A percentile compares a stretch with the other conserved stretches of the same genome.
phyloP scores from a whole-genome alignment of 2,329 filamentous ascomycete genomes.

The Huntiella savannae region DNA sequence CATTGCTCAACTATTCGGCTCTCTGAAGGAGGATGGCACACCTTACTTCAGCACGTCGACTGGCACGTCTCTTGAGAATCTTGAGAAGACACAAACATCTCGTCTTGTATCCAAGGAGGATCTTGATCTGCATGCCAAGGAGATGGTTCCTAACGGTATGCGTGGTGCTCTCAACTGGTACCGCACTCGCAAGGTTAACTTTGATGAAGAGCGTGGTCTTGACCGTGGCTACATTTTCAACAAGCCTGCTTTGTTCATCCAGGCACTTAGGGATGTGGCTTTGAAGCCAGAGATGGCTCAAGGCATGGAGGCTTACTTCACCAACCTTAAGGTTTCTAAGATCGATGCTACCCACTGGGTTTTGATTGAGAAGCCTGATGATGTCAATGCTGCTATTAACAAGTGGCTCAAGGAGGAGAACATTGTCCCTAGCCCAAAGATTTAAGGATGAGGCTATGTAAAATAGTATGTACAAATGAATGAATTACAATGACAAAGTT shows the following conservation, averaged over 20 bases:
- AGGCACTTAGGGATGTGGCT: slow-evolving; percentile 50
- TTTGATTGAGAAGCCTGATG: slow-evolving; percentile 49
- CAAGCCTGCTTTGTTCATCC: slow-evolving; percentile 55
- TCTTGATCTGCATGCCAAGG: slow-evolving; percentile 54
- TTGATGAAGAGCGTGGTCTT: slow-evolving; percentile 49
- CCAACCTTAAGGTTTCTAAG: slow-evolving; percentile 42
- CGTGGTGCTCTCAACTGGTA: slow-evolving; percentile 82
- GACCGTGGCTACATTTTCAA: slow-evolving; percentile 28
- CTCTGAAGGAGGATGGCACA: neutral
- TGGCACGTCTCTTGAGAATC: slow-evolving; percentile 40
- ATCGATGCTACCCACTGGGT: slow-evolving; percentile 68
- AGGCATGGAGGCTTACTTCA: slow-evolving; percentile 51
- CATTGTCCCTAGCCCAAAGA: slow-evolving; percentile 18
- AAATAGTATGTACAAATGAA: too few species aligned
- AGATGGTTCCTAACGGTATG: slow-evolving; percentile 55
- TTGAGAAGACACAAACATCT: slow-evolving; percentile 42
- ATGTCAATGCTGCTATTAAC: slow-evolving; percentile 49
- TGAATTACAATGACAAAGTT: too few species aligned
- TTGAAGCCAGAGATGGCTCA: slow-evolving; percentile 51
- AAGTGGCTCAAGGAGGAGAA: slow-evolving; percentile 39
- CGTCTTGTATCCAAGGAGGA: slow-evolving; percentile 48
- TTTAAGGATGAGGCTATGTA: slow-evolving; percentile 16
- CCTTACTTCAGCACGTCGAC: slow-evolving; percentile 32
- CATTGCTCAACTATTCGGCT: slow-evolving; percentile 54
- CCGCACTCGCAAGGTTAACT: slow-evolving; percentile 52